phyloP scores from a whole-genome alignment of 352 stramenopile genomes.

The Globisporangium megalacanthum region DNA sequence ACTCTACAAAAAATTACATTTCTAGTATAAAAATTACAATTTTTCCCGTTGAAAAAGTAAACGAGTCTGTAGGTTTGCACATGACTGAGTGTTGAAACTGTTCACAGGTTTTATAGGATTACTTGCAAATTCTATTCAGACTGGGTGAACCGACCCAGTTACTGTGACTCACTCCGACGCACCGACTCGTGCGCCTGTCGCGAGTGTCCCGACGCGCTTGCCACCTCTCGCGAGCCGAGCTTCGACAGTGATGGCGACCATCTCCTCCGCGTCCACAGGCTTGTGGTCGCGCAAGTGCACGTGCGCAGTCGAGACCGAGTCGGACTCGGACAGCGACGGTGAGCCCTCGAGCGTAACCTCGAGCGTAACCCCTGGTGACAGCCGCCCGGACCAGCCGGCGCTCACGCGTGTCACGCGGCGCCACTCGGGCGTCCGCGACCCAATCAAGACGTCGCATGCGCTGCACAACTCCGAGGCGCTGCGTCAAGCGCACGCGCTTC shows the following conservation, averaged over 20 bases:
- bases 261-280: too few relatives aligned
- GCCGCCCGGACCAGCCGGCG: constrained; percentile 20
- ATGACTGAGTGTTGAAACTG: too few relatives aligned
- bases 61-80: too few relatives aligned
- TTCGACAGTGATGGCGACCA: background rate
- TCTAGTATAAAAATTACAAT: too few relatives aligned
- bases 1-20: too few relatives aligned
- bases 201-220: background rate
- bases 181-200: too few relatives aligned
- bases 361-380: constrained; percentile 4
- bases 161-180: too few relatives aligned
- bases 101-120: too few relatives aligned
- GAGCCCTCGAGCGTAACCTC: constrained; percentile 9
- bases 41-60: too few relatives aligned
- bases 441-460: constrained; percentile 57
- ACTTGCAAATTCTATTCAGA: too few relatives aligned
- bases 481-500: constrained; percentile 44
- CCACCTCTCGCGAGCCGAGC: too few relatives aligned
- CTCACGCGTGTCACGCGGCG: constrained; percentile 20
- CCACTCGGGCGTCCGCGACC: constrained; percentile 40
- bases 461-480: constrained; percentile 70
- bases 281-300: constrained; percentile 50
- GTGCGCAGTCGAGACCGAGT: constrained; percentile 63
- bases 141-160: too few relatives aligned
- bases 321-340: constrained; percentile 49